phyloP scores from a whole-genome alignment of 1,284 basidiomycete genomes.

The Ganoderma resinaceum region DNA sequence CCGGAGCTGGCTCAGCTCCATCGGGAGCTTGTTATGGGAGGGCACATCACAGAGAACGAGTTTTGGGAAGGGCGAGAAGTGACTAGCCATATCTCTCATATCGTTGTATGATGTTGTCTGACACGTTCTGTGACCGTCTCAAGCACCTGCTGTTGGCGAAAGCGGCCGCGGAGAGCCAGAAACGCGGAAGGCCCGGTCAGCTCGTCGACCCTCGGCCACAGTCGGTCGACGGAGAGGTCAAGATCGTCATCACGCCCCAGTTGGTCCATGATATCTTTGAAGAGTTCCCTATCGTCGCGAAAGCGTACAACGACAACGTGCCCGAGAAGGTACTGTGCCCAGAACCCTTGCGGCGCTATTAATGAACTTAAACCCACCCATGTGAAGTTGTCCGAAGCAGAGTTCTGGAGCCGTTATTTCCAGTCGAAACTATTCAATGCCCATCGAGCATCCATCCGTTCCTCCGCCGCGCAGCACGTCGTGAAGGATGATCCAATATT shows the following conservation, averaged over 20 bases:
- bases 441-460: constrained; percentile 91
- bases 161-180: constrained; percentile 76
- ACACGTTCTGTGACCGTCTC: constrained; percentile 15
- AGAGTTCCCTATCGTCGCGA: constrained; percentile 94
- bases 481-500: constrained; percentile 94
- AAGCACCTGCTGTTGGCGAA: constrained; percentile 78
- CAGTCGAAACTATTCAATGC: constrained; percentile 94
- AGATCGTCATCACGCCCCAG: constrained; percentile 92
- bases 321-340: constrained; percentile 69
- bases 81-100: constrained; percentile 29
- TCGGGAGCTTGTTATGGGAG: constrained; percentile 84
- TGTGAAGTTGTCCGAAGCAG: constrained; percentile 79
- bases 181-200: constrained; percentile 83
- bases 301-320: constrained; percentile 93
- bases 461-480: constrained; percentile 83
- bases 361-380: constrained; percentile 10
- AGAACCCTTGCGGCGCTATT: constrained; percentile 14
- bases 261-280: constrained; percentile 96
- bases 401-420: constrained; percentile 98
- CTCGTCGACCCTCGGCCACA: constrained; percentile 91
- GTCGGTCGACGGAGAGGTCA: constrained; percentile 83
- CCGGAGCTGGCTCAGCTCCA: constrained; percentile 82
- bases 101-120: constrained; percentile 15
- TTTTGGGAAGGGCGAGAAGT: constrained; percentile 97
- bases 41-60: constrained; percentile 88